Base-by-base conservation (phyloP, 495 filamentous ascomycete genomes). In the Lophium mytilinum region DNA sequence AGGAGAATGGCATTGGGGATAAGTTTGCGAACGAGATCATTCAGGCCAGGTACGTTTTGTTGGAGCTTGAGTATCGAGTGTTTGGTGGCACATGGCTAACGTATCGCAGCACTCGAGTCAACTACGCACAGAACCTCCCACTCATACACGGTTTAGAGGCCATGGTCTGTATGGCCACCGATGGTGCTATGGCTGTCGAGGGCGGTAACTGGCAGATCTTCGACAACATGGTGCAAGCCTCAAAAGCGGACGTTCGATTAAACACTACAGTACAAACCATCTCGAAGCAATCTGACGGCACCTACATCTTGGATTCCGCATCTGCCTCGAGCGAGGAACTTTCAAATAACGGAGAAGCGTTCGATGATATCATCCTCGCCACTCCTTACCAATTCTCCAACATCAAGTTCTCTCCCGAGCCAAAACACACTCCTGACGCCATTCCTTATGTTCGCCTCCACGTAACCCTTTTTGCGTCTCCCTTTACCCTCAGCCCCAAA, bases 151-250 rank as follows among this genome's bases (percentile, higher is more conserved):
- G 89, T 3, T 69, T 99, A 9, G 89, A 92, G 61, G 83, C 90
- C 0, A 92, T 96, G 86, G 93, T 96, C 14, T 86, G 89, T 66
- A 89, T 97, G 88, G 88, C 91, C 1, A 84, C 90, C 0, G 86
- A 93, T 49, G 89, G 89, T 5, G 88, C 91, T 0, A 81, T 90
- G 63, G 71, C 84, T 5, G 78, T 98, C 7, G 71, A 81, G 8
- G 90, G 91, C 1, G 93, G 93, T 1, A 99, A 99, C 64, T 99
- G 90, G 92, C 84, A 82, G 67, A 96, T 97, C 41, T 99, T 99
- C 65, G 79, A 82, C 1, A 75, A 80, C 9, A 96, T 95, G 87
- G 72, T 89, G 10, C 75, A 83, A 37, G 71, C 75, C 4, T 81
- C 88, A 8, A 69, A 73, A 1, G 85, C 87, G 1, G 68, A 77